Evolutionary conservation across 2,329 filamentous ascomycete genomes (phyloP).

Genomic region (Sporothrix schenckii): DNA sequence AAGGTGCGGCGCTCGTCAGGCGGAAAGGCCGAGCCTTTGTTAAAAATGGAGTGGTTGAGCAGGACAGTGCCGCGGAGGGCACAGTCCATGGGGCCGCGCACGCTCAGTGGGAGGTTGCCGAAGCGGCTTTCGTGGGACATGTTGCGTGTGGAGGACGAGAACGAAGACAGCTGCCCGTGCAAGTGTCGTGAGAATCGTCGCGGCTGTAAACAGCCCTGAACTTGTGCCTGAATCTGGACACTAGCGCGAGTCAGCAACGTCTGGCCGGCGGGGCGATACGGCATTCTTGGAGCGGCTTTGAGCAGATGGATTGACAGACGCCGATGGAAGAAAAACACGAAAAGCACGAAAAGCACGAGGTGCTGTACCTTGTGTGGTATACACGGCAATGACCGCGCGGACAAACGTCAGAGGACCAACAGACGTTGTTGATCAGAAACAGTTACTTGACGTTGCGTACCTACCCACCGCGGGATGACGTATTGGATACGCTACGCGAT

Average conservation of each 20-base stretch:
- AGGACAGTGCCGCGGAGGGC: conserved; percentile 57
- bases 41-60: conserved; percentile 69
- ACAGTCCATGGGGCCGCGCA: conserved; percentile 54
- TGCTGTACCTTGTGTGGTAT: neutral
- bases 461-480: conserved; percentile 5
- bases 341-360: neutral
- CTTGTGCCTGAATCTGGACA: neutral
- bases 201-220: neutral
- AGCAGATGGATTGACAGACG: neutral
- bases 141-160: neutral
- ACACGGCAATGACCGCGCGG: neutral
- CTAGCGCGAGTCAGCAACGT: conserved; percentile 11
- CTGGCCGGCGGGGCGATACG: conserved; percentile 11
- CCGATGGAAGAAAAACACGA: neutral
- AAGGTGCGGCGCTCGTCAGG: conserved; percentile 69
- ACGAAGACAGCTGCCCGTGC: neutral
- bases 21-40: conserved; percentile 82
- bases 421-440: neutral
- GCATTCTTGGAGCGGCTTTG: neutral
- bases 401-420: neutral
- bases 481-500: neutral
- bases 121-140: conserved; percentile 42
- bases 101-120: conserved; percentile 52
- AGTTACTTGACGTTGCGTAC: neutral
- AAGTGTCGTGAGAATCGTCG: neutral